These are phyloP conservation scores for Cutaneotrichosporon sp. DNA, from an alignment of 1,284 basidiomycete genomes.

Conservation along the genomic window DNA sequence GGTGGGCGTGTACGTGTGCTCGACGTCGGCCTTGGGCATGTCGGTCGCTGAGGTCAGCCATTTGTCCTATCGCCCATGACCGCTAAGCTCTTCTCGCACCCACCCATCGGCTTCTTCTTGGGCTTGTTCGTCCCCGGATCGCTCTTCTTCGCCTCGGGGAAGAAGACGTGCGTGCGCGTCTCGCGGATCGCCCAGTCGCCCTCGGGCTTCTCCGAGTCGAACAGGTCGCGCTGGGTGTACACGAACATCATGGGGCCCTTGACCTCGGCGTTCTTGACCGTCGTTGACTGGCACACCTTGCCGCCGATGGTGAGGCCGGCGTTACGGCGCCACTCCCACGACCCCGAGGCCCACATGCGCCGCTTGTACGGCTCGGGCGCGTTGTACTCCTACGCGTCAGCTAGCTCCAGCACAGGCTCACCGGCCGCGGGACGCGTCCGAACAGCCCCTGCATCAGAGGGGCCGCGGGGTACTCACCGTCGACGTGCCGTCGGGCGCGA, in stretches of 20 bases:
- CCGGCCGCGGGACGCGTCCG: slow-evolving; percentile 23
- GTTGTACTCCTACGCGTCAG: slow-evolving; percentile 43
- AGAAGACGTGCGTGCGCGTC: slow-evolving; percentile 73
- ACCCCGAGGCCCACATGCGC: slow-evolving; percentile 82
- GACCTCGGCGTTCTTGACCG: slow-evolving; percentile 63
- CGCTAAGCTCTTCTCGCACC: neutral
- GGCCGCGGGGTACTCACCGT: slow-evolving; percentile 58
- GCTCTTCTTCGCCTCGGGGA: slow-evolving; percentile 44
- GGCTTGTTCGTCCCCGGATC: slow-evolving; percentile 14
- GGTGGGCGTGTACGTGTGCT: slow-evolving; percentile 66
- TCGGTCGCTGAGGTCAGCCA: slow-evolving; percentile 15
- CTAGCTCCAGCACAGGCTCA: slow-evolving; percentile 45
- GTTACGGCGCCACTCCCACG: slow-evolving; percentile 61
- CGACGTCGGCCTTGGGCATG: slow-evolving; percentile 55
- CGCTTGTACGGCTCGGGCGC: slow-evolving; percentile 71
- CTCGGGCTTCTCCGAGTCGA: slow-evolving; percentile 57
- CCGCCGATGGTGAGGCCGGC: slow-evolving; percentile 62
- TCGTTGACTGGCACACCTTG: slow-evolving; percentile 59
- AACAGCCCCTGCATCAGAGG: neutral
- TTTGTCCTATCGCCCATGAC: too few relatives aligned
- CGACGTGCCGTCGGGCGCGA: slow-evolving; percentile 64
- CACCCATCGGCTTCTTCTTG: slow-evolving; percentile 19
- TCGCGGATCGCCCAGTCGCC: slow-evolving; percentile 60
- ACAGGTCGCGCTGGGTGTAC: slow-evolving; percentile 57
- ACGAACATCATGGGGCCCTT: slow-evolving; percentile 79